Percentiles rank a stretch among this genome's conserved stretches.
Conservation (phyloP, 2,329 filamentous ascomycete genomes). For the Rugonectria rugulosa region DNA sequence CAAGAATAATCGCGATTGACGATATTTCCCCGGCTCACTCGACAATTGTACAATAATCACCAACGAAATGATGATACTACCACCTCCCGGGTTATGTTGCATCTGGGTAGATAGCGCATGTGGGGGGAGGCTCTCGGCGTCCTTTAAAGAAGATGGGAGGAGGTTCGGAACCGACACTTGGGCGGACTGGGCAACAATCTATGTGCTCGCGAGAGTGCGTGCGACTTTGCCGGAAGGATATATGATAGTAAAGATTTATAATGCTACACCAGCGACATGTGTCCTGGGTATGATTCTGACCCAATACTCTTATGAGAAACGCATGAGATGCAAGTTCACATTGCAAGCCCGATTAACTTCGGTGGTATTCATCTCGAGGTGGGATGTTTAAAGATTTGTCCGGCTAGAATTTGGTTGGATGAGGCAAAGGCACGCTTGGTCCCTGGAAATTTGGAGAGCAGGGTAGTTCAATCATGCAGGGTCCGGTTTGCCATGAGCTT, state of each 20-base stretch:
- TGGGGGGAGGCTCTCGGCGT: constrained; percentile 29
- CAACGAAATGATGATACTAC: constrained; percentile 42
- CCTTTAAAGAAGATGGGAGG: constrained; percentile 24
- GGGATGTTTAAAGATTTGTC: no score
- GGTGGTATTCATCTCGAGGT: no score
- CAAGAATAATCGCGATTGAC: constrained; percentile 40
- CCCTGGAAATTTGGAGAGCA: no score
- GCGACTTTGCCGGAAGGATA: constrained; percentile 16
- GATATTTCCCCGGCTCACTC: constrained; percentile 27
- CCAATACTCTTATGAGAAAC: not conserved
- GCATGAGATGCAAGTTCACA: no score
- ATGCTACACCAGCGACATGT: constrained; percentile 33
- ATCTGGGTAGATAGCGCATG: constrained; percentile 39
- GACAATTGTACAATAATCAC: constrained; percentile 42
- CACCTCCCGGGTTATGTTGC: constrained; percentile 37
- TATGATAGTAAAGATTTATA: constrained; percentile 39
- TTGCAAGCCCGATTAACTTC: no score
- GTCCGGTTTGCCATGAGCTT: no score
- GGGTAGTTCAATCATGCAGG: no score
- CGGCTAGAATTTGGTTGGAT: no score
- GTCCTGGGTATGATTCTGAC: constrained; percentile 38
- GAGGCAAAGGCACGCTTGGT: no score
- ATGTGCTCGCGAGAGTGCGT: constrained; percentile 16
- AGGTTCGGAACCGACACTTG: constrained; percentile 11
- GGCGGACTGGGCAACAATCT: constrained; percentile 10